These are phyloP conservation scores for Biscogniauxia marginata DNA, from an alignment of 2,329 filamentous ascomycete genomes.

Conservation along the genomic window DNA sequence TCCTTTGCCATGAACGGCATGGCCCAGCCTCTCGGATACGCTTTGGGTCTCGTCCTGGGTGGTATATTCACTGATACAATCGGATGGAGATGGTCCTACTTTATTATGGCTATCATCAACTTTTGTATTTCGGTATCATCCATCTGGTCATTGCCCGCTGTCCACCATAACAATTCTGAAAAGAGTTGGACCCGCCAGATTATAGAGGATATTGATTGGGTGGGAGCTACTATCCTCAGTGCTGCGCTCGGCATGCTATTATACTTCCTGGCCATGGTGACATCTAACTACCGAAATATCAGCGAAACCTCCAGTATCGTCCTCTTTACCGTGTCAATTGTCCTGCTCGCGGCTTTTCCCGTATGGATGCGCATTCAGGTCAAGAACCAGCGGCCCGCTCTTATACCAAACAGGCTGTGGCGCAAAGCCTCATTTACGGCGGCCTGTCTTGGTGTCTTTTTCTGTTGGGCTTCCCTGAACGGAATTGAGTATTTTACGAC, in stretches of 20 bases:
- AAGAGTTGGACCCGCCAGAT: not conserved
- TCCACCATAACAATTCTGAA: constrained; percentile 19
- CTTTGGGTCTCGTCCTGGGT: constrained; percentile 39
- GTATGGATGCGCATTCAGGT: constrained; percentile 36
- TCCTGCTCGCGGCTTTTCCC: constrained; percentile 44
- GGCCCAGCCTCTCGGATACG: constrained; percentile 38
- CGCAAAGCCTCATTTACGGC: constrained; percentile 50
- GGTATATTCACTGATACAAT: constrained; percentile 38
- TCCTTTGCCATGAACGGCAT: constrained; percentile 34
- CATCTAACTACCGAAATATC: constrained; percentile 38
- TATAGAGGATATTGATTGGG: constrained; percentile 43
- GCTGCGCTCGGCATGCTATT: constrained; percentile 41
- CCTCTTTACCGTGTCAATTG: constrained; percentile 40
- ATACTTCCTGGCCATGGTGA: constrained; percentile 42
- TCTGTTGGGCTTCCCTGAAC: constrained; percentile 42
- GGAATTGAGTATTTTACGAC: constrained; percentile 43
- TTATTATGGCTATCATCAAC: constrained; percentile 25
- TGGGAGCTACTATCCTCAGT: constrained; percentile 41
- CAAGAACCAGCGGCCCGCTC: constrained; percentile 32
- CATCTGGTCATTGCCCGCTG: constrained; percentile 27
- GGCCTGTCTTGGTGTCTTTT: constrained; percentile 47
- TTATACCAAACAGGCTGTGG: constrained; percentile 59
- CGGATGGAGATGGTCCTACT: constrained; percentile 39
- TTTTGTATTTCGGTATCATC: constrained; percentile 26
- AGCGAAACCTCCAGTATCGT: constrained; percentile 37